Percentiles rank a stretch among this genome's conserved stretches.
These are phyloP conservation scores for Podila minutissima DNA, from an alignment of 192 early-diverging fungal genomes.

Conservation along the genomic window DNA sequence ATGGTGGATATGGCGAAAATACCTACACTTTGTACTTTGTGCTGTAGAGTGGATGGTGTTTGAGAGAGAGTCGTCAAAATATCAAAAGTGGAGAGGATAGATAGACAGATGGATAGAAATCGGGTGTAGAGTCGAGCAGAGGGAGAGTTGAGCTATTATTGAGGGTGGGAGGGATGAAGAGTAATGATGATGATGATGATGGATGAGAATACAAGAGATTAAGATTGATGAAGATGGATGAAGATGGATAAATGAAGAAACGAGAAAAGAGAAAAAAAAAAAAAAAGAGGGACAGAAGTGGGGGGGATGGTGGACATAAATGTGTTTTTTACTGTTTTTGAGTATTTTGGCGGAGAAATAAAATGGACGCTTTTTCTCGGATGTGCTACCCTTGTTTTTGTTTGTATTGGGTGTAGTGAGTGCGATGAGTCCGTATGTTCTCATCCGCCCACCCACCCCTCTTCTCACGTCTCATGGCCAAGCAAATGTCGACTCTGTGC, in stretches of 20 bases:
- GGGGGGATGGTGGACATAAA: background rate
- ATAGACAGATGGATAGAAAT: background rate
- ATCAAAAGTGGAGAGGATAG: background rate
- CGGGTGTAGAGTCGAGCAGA: background rate
- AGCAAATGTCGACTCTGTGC: no score
- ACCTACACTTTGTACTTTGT: background rate
- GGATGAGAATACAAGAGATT: background rate
- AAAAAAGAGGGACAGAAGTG: background rate
- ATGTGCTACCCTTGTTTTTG: no score
- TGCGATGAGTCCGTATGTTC: no score
- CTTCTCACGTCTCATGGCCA: no score
- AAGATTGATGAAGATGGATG: background rate
- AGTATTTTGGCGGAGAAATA: no score
- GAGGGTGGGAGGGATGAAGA: background rate
- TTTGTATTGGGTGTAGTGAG: no score
- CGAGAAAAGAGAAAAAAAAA: background rate
- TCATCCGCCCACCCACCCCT: no score
- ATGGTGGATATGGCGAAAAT: background rate
- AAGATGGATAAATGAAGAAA: conserved; percentile 3
- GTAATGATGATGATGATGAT: background rate
- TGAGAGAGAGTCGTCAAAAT: background rate
- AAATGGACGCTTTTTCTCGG: no score
- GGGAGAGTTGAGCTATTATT: background rate
- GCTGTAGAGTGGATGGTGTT: conserved; percentile 1
- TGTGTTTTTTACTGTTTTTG: no score